Evolutionary conservation across 352 stramenopile genomes (phyloP), one percentile per base, ranked within the genome.

Genomic region (Vaucheria bursata): DNA sequence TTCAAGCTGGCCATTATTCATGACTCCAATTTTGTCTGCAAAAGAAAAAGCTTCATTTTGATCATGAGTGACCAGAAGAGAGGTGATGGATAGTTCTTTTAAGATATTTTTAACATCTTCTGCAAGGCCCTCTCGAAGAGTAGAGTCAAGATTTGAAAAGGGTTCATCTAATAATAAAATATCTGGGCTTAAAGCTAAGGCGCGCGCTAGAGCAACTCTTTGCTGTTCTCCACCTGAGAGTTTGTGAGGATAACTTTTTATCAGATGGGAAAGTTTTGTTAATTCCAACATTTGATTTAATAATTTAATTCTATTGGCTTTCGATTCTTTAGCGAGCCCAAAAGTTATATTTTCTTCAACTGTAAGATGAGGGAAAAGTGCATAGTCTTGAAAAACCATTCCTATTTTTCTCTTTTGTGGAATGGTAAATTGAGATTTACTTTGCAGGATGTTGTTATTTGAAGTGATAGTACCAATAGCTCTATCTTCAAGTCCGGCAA

Each of bases 141-240:
- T 59, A 25, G 45, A 18, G 45, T 59, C 45, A 25, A 59, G 45
- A 25, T 18, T 25, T 18, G 45, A 59, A 59, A 59, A 59, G 45
- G 45, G 45, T 25, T 59, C 45, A 25, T 59, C 88, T 0, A 93
- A 74, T 4, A 97, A 75, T 8, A 97, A 77, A 38, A 97, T 87
- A 0, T 86, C 77, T 0, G 90, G 90, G 69, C 95, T 88, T 33
- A 87, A 88, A 8, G 96, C 81, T 32, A 96, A 91, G 2, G 91
- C 92, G 7, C 93, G 86, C 45, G 92, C 92, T 39, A 97, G 92
- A 64, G 90, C 90, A 74, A 96, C 90, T 32, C 90, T 80, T 78
- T 93, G 90, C 79, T 96, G 96, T 81, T 97, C 93, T 12, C 93
- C 93, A 37, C 93, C 92, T 5, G 85, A 92, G 0, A 97, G 84